Evolutionary conservation across 495 filamentous ascomycete species (phyloP), one percentile per base, ranked within the genome.

Genomic region (Oidiodendron maius): DNA sequence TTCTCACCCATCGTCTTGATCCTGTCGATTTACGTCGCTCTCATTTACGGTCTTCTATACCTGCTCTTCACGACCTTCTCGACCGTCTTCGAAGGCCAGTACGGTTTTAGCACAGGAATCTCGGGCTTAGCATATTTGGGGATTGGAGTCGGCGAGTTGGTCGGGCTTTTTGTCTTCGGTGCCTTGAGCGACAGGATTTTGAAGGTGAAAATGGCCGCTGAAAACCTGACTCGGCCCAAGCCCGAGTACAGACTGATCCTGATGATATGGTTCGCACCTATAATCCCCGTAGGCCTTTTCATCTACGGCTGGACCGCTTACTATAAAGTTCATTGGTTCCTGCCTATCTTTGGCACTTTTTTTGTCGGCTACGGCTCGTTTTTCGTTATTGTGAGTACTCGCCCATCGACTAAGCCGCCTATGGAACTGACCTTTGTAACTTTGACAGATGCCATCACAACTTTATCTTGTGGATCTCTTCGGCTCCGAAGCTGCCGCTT

Each of bases 261-360:
- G 0, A 80, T 85, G 64, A 59, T 69, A 23, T 70, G 84, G 17
- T 78, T 84, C 61, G 57, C 68, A 23, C 68, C 78, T 4, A 77
- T 74, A 3, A 71, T 79, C 1, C 83, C 84, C 0, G 49, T 71
- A 6, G 86, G 86, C 0, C 60, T 91, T 6, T 76, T 89, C 53
- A 73, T 81, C 54, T 91, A 88, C 65, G 84, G 81, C 40, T 89
- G 85, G 84, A 71, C 75, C 0, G 82, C 81, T 0, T 71, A 89
- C 60, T 68, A 63, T 22, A 69, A 72, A 32, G 62, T 64, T 3
- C 82, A 85, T 60, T 91, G 84, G 85, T 83, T 89, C 40, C 75
- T 72, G 36, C 86, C 86, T 0, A 84, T 88, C 53, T 77, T 90
- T 48, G 86, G 86, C 2, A 76, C 77, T 85, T 17, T 38, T 46